phyloP scores from a whole-genome alignment of 2,329 filamentous ascomycete genomes.

The Aspergillus puulaauensis region DNA sequence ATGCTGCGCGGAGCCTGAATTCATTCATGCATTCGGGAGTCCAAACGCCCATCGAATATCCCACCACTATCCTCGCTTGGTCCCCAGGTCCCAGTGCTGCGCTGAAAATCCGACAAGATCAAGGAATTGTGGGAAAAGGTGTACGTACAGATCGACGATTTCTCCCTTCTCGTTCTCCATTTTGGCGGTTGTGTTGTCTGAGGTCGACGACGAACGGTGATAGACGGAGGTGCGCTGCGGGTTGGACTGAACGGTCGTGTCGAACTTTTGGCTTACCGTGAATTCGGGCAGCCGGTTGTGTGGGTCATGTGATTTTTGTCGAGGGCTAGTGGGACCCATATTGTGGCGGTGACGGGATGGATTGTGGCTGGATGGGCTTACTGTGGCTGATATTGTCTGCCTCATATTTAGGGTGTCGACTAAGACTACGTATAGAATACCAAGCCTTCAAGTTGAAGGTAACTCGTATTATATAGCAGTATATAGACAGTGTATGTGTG shows the following conservation, averaged over 20 bases:
- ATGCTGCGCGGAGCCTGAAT: not conserved
- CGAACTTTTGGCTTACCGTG: constrained; percentile 27
- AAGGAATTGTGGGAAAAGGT: constrained; percentile 14
- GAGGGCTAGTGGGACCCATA: constrained; percentile 31
- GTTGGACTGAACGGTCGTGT: constrained; percentile 27
- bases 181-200: constrained; percentile 52
- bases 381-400: not conserved
- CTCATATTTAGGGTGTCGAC: not conserved
- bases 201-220: constrained; percentile 33
- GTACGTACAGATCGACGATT: constrained; percentile 93
- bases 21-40: not conserved
- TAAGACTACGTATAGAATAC: too few species aligned
- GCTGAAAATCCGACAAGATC: not conserved
- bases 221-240: constrained; percentile 26
- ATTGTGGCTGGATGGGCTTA: not conserved
- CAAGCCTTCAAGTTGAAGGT: too few species aligned
- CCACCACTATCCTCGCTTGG: not conserved
- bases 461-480: not conserved
- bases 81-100: not conserved
- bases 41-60: not conserved
- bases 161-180: constrained; percentile 99
- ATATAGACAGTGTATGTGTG: not conserved
- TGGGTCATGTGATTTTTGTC: constrained; percentile 45
- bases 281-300: constrained; percentile 34
- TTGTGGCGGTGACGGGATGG: not conserved